phyloP scores from a whole-genome alignment of 2,329 filamentous ascomycete species.

The Mycogone perniciosa region DNA sequence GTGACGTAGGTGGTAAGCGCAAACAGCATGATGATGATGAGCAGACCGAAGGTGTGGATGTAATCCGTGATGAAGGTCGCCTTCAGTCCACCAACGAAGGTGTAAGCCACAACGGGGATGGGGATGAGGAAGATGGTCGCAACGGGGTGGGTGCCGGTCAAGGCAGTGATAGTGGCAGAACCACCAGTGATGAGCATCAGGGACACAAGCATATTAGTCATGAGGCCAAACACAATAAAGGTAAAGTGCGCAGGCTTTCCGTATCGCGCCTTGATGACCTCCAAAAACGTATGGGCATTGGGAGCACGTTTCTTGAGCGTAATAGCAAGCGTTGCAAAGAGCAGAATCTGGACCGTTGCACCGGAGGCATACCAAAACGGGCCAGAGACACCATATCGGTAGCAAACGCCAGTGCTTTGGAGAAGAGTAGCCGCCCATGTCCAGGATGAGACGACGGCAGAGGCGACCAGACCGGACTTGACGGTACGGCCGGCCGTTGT shows the following conservation, averaged over 20 bases:
- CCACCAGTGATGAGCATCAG: conserved; percentile 86
- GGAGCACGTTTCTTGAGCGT: conserved; percentile 81
- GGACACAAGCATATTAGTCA: conserved; percentile 82
- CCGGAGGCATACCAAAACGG: conserved; percentile 57
- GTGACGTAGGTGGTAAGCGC: conserved; percentile 76
- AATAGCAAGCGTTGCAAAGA: conserved; percentile 87
- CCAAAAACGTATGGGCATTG: conserved; percentile 79
- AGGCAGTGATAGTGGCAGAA: conserved; percentile 45
- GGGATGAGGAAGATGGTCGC: conserved; percentile 53
- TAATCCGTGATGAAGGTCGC: conserved; percentile 83
- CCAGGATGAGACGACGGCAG: conserved; percentile 89
- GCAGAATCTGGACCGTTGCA: conserved; percentile 80
- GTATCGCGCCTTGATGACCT: conserved; percentile 77
- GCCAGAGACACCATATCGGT: conserved; percentile 65
- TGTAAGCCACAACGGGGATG: conserved; percentile 57
- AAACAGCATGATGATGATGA: conserved; percentile 82
- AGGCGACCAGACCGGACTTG: conserved; percentile 81
- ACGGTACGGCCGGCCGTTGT: conserved; percentile 81
- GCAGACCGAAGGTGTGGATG: conserved; percentile 75
- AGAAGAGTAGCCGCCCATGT: conserved; percentile 84
- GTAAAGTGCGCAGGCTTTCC: conserved; percentile 65
- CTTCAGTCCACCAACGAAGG: conserved; percentile 72
- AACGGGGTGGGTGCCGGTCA: conserved; percentile 49
- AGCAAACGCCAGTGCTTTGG: conserved; percentile 75
- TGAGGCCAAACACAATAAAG: conserved; percentile 74